Conservation (phyloP, 1,284 basidiomycete species). For the Tilletia indica region DNA sequence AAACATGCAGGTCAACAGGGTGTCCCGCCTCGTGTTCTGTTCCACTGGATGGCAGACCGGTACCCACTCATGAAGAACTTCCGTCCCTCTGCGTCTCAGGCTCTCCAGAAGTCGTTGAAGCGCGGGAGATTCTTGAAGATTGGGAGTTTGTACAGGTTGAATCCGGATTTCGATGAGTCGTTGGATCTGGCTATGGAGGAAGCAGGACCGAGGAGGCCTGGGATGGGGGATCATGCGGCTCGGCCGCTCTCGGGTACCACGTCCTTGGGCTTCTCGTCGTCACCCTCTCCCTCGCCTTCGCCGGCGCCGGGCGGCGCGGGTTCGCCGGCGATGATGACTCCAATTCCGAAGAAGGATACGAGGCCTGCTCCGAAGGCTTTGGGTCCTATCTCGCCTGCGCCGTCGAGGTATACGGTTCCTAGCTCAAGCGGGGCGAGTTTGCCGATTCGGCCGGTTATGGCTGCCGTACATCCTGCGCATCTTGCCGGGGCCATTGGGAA, state of each 20-base stretch:
- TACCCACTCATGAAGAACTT: conserved; percentile 53
- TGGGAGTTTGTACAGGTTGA: conserved; percentile 50
- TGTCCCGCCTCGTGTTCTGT: conserved; percentile 40
- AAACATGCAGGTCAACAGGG: conserved; percentile 16
- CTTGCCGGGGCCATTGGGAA: neutral
- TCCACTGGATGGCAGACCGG: conserved; percentile 49
- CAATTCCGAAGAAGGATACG: conserved; percentile 11
- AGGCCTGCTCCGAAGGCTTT: neutral
- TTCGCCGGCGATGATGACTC: conserved; percentile 11
- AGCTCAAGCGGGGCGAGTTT: conserved; percentile 6
- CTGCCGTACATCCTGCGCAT: conserved; percentile 8
- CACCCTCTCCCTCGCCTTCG: no score
- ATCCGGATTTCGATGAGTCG: conserved; percentile 42
- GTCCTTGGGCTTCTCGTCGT: conserved; percentile 19
- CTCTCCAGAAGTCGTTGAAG: conserved; percentile 51
- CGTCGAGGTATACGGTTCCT: neutral
- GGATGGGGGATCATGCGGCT: conserved; percentile 40
- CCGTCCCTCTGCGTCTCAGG: conserved; percentile 52
- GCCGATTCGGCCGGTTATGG: conserved; percentile 12
- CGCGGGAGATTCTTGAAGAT: conserved; percentile 50
- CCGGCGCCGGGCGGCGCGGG: no score
- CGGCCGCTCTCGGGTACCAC: conserved; percentile 23
- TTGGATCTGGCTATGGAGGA: conserved; percentile 31
- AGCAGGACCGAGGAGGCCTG: conserved; percentile 28
- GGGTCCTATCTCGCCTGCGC: neutral